These are phyloP conservation scores for Fraxinus xanthoxyloides DNA, from an alignment of 305 asterid genomes.

Conservation along the genomic window DNA sequence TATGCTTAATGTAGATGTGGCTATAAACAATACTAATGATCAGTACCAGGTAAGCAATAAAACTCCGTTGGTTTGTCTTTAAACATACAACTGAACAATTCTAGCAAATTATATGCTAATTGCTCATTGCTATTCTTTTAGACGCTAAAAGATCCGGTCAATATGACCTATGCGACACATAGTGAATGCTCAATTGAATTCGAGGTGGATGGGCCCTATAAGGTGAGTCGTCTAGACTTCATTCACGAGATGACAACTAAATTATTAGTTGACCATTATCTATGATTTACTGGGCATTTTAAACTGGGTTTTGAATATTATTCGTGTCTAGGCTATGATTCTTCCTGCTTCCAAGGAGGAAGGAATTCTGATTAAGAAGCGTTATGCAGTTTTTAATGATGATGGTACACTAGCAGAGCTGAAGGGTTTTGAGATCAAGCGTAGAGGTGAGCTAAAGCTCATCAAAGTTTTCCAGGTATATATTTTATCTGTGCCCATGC, in stretches of 20 bases:
- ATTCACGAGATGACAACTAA: constrained; percentile 23
- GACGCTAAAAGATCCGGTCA: constrained; percentile 77
- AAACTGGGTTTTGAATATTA: constrained; percentile 14
- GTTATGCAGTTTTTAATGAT: constrained; percentile 98
- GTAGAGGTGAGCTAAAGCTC: constrained; percentile 99
- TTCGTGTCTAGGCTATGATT: constrained; percentile 81
- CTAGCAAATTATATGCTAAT: constrained; percentile 20
- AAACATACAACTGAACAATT: constrained; percentile 21
- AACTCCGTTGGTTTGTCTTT: constrained; percentile 25
- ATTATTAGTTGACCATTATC: constrained; percentile 17
- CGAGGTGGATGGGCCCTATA: constrained; percentile 99
- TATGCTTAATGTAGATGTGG: constrained; percentile 98
- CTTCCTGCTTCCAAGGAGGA: constrained; percentile 99
- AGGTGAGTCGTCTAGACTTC: constrained; percentile 56
- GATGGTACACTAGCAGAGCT: constrained; percentile 98
- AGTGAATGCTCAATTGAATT: constrained; percentile 99
- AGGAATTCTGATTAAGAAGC: constrained; percentile 97
- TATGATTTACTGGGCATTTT: constrained; percentile 28
- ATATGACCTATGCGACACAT: constrained; percentile 74
- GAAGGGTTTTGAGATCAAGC: constrained; percentile 99
- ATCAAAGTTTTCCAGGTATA: constrained; percentile 98
- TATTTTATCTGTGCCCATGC: constrained; percentile 16
- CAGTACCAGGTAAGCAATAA: constrained; percentile 80
- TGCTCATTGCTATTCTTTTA: constrained; percentile 40
- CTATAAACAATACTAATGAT: constrained; percentile 94